Conservation (phyloP, 1,284 basidiomycete species). For the Sanghuangporus sanghuang region DNA sequence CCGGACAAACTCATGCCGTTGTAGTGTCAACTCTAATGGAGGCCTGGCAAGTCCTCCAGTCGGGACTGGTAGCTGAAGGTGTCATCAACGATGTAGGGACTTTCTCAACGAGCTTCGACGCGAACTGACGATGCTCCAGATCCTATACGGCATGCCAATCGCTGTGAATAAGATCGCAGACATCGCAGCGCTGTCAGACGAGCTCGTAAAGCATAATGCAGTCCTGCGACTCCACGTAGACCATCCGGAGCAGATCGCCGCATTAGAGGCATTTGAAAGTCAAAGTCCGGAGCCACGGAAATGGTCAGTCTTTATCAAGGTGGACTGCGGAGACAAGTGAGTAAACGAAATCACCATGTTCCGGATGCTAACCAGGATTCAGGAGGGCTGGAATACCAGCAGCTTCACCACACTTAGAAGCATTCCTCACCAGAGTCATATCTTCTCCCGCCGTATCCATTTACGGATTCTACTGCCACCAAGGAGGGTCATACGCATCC, state of each 20-base stretch:
- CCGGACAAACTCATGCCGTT: conserved; percentile 51
- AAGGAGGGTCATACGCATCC: conserved; percentile 73
- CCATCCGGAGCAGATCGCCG: conserved; percentile 64
- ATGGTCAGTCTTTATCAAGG: conserved; percentile 80
- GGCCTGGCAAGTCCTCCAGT: conserved; percentile 67
- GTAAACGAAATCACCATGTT: conserved; percentile 23
- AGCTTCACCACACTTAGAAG: conserved; percentile 46
- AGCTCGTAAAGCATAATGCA: conserved; percentile 47
- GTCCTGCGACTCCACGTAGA: conserved; percentile 70
- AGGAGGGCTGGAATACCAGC: conserved; percentile 80
- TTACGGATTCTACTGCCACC: conserved; percentile 84
- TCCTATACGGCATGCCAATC: conserved; percentile 76
- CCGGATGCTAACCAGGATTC: background rate
- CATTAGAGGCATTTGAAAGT: conserved; percentile 55
- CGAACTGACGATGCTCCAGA: conserved; percentile 36
- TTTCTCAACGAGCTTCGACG: background rate
- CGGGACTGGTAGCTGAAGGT: conserved; percentile 68
- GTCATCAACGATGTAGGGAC: conserved; percentile 66
- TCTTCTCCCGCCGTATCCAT: conserved; percentile 53
- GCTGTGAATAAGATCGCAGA: conserved; percentile 69
- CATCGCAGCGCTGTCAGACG: conserved; percentile 54
- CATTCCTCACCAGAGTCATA: conserved; percentile 48
- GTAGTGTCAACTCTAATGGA: conserved; percentile 80
- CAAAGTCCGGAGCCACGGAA: conserved; percentile 33
- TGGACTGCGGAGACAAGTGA: conserved; percentile 75